Percentiles rank a stretch among this genome's conserved stretches.
Conservation (phyloP, 2,329 filamentous ascomycete genomes). For the Westerdykella sp. region DNA sequence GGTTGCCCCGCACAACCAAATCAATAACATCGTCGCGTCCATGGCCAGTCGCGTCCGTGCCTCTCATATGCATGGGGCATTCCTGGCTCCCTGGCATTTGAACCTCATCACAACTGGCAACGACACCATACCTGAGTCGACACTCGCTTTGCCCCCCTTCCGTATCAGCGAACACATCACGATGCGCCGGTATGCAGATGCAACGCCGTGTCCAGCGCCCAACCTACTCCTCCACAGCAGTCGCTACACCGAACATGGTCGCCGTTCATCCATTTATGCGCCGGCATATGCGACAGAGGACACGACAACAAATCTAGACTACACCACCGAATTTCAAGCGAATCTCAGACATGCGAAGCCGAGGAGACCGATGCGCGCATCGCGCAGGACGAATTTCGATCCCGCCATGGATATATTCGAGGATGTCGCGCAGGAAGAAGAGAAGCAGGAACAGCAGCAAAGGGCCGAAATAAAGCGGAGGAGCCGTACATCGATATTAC, state of each 20-base stretch:
- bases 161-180: too few relatives aligned
- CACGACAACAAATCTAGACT: slow-evolving; percentile 34
- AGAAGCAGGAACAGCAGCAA: slow-evolving; percentile 14
- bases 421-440: slow-evolving; percentile 33
- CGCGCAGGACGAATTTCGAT: slow-evolving; percentile 25
- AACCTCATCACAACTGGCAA: too few relatives aligned
- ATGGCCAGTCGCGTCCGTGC: too few relatives aligned
- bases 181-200: slow-evolving; percentile 32
- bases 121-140: too few relatives aligned
- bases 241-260: slow-evolving; percentile 22
- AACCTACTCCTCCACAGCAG: slow-evolving; percentile 18
- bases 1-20: too few relatives aligned
- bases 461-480: slow-evolving; percentile 20
- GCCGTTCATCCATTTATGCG: slow-evolving; percentile 25
- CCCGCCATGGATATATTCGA: slow-evolving; percentile 34
- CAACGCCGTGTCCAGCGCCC: slow-evolving; percentile 34
- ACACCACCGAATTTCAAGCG: slow-evolving; percentile 33
- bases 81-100: too few relatives aligned
- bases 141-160: too few relatives aligned
- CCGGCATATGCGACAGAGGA: slow-evolving; percentile 27
- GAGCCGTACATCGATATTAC: slow-evolving; percentile 23
- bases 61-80: too few relatives aligned
- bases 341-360: slow-evolving; percentile 27
- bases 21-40: too few relatives aligned
- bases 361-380: slow-evolving; percentile 26